phyloP scores from a whole-genome alignment of 192 early-diverging fungal genomes.

The Coemansia sp. region DNA sequence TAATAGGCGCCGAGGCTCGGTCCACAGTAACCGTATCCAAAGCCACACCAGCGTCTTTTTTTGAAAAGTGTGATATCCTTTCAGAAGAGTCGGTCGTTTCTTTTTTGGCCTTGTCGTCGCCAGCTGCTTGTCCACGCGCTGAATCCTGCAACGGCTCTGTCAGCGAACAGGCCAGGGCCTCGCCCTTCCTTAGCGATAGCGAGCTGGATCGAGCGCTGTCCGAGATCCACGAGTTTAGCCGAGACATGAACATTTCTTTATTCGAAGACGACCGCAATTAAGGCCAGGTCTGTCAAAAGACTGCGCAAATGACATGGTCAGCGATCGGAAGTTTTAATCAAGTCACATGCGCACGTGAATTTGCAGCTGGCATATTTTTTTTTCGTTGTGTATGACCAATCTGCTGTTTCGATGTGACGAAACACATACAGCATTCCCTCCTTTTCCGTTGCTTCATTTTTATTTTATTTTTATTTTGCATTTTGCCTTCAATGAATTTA shows the following conservation, averaged over 20 bases:
- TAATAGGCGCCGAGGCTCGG: too few relatives aligned
- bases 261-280: conserved; percentile 15
- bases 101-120: background rate
- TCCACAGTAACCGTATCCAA: too few relatives aligned
- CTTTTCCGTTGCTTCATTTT: background rate
- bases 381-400: too few relatives aligned
- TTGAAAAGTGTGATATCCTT: too few relatives aligned
- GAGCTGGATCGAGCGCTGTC: conserved; percentile 44
- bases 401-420: too few relatives aligned
- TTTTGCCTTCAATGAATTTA: background rate
- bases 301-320: background rate
- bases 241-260: conserved; percentile 42
- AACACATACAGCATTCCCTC: background rate
- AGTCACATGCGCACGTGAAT: conserved; percentile 1
- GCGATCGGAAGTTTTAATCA: background rate
- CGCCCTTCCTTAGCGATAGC: conserved; percentile 46
- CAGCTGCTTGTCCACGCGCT: background rate
- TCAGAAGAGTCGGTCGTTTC: too few relatives aligned
- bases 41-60: too few relatives aligned
- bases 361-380: background rate
- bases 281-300: background rate
- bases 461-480: conserved; percentile 1
- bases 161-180: conserved; percentile 3
- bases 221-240: conserved; percentile 50
- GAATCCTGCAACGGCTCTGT: background rate